Conservation (phyloP, 164 flowering plant genomes). For the Chimonanthus salicifolius region DNA sequence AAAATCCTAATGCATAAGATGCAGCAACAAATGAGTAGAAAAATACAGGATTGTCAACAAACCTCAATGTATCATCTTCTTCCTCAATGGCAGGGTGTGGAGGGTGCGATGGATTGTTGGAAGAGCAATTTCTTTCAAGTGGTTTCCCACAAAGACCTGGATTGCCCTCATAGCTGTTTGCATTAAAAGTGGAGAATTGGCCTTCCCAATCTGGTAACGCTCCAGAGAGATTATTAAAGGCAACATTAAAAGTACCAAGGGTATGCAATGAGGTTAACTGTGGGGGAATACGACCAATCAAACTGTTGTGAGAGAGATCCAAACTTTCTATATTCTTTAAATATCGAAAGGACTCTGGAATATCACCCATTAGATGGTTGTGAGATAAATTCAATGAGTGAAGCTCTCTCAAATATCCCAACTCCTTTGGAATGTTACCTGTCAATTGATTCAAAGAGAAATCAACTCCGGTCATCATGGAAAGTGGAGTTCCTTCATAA, state of each 20-base stretch:
- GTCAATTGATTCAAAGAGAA: conserved; percentile 6
- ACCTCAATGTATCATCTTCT: background rate
- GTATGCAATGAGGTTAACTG: background rate
- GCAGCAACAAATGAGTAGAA: background rate
- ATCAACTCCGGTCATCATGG: conserved; percentile 5
- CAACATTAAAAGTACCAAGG: background rate
- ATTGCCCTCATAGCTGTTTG: background rate
- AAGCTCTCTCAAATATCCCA: background rate
- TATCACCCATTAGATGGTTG: background rate
- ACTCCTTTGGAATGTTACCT: background rate
- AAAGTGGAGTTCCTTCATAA: conserved; percentile 1
- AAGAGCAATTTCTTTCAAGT: background rate
- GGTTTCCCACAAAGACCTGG: conserved; percentile 1
- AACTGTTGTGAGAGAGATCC: conserved; percentile 4
- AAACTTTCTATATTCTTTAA: conserved; percentile 4
- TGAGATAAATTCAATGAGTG: conserved; percentile 4
- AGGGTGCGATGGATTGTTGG: background rate
- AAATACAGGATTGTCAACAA: background rate
- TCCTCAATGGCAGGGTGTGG: background rate
- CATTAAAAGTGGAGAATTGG: background rate
- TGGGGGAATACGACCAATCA: background rate
- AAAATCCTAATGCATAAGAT: conserved; percentile 2
- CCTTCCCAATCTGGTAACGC: background rate
- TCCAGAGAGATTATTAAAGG: conserved; percentile 6
- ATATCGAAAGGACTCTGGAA: background rate